Conservation (phyloP, 2,329 filamentous ascomycete genomes). For the Lizonia empirigonia region DNA sequence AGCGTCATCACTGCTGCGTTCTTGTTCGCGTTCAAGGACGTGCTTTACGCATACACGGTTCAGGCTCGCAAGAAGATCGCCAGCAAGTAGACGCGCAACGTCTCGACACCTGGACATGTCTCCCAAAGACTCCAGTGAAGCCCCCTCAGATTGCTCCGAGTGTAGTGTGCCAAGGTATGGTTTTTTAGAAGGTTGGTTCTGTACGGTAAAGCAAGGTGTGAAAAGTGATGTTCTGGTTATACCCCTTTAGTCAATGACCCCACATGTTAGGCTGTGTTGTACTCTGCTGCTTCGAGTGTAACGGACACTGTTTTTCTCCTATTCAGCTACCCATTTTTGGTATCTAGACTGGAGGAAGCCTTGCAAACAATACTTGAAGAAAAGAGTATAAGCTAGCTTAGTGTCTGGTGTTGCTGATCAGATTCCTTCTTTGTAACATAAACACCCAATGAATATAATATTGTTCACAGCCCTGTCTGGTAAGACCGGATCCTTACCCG, state of each 20-base stretch:
- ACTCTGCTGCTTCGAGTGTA: no score
- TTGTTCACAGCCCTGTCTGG: not conserved
- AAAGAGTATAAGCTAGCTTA: no score
- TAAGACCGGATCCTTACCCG: constrained; percentile 14
- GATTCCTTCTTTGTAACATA: not conserved
- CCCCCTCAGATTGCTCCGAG: not conserved
- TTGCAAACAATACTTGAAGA: no score
- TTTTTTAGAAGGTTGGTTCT: constrained; percentile 43
- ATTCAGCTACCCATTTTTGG: no score
- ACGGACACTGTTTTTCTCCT: no score
- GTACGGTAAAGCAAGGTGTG: constrained; percentile 5
- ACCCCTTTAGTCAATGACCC: no score
- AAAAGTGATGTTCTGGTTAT: constrained; percentile 16
- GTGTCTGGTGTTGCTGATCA: no score
- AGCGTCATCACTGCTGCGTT: constrained; percentile 96
- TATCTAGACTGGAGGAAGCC: no score
- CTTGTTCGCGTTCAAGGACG: constrained; percentile 97
- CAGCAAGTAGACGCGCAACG: constrained; percentile 44
- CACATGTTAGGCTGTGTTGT: no score
- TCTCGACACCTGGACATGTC: not conserved
- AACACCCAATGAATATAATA: not conserved
- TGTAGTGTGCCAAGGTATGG: not conserved
- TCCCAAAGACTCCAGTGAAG: not conserved
- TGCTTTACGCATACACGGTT: constrained; percentile 83
- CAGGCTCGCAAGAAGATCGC: constrained; percentile 61